phyloP scores from a whole-genome alignment of 768 basidiomycete species.

The Boletus huronensis region DNA sequence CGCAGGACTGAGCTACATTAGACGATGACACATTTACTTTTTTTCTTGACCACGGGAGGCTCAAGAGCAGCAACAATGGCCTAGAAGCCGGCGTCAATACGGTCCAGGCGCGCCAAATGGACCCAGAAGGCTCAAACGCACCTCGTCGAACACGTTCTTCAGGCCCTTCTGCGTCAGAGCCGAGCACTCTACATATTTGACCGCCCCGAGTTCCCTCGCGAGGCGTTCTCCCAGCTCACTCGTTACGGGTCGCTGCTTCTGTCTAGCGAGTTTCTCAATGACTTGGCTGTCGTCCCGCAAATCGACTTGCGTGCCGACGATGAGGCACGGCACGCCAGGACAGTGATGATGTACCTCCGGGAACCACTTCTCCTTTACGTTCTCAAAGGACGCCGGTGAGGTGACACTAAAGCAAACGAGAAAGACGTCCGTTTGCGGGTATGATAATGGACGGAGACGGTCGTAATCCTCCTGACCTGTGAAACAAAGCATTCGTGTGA shows the following conservation, averaged over 20 bases:
- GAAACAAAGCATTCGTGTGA: slow-evolving; percentile 11
- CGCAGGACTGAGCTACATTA: slow-evolving; percentile 43
- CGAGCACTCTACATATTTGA: slow-evolving; percentile 99
- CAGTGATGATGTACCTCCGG: slow-evolving; percentile 99
- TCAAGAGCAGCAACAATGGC: slow-evolving; percentile 99
- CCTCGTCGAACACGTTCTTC: slow-evolving; percentile 99
- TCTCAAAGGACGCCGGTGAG: slow-evolving; percentile 97
- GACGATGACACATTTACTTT: slow-evolving; percentile 77
- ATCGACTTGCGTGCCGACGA: slow-evolving; percentile 98
- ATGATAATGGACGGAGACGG: slow-evolving; percentile 96
- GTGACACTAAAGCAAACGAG: slow-evolving; percentile 99
- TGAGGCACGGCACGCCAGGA: slow-evolving; percentile 98
- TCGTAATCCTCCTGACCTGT: slow-evolving; percentile 99
- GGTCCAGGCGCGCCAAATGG: background rate
- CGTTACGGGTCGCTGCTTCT: slow-evolving; percentile 93
- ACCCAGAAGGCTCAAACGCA: slow-evolving; percentile 38
- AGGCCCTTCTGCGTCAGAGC: slow-evolving; percentile 98
- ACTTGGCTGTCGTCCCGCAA: slow-evolving; percentile 90
- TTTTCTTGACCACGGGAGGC: slow-evolving; percentile 88
- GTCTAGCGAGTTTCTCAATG: slow-evolving; percentile 90
- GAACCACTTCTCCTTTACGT: slow-evolving; percentile 99
- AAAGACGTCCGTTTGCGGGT: slow-evolving; percentile 99
- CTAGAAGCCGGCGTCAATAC: slow-evolving; percentile 31
- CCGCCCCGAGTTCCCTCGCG: slow-evolving; percentile 95
- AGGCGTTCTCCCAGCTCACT: slow-evolving; percentile 89